These are phyloP conservation scores for Candida namnaoensis DNA, from an alignment of 805 yeast genomes.

Conservation along the genomic window DNA sequence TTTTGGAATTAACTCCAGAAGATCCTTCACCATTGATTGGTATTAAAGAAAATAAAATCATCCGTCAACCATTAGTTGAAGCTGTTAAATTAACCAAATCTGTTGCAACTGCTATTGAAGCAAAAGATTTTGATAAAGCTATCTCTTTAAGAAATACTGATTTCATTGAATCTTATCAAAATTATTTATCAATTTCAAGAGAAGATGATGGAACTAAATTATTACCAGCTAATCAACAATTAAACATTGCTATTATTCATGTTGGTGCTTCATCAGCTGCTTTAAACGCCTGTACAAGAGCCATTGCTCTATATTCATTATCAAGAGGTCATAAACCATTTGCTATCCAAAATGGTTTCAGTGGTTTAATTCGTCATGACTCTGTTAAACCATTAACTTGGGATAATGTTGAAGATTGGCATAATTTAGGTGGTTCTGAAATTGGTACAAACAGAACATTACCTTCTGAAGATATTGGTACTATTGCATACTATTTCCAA, in stretches of 20 bases:
- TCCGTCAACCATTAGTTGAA: constrained; percentile 59
- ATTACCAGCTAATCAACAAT: constrained; percentile 42
- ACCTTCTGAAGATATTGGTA: constrained; percentile 59
- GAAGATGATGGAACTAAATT: constrained; percentile 25
- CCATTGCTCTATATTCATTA: constrained; percentile 67
- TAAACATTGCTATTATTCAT: constrained; percentile 62
- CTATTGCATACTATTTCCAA: constrained; percentile 64
- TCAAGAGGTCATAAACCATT: constrained; percentile 66
- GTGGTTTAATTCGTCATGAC: constrained; percentile 60
- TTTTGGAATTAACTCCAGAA: constrained; percentile 55
- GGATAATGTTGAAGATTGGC: constrained; percentile 70
- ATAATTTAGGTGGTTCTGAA: constrained; percentile 69
- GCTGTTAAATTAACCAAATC: constrained; percentile 65
- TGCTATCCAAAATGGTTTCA: constrained; percentile 69
- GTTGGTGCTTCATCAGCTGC: constrained; percentile 82
- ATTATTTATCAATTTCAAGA: constrained; percentile 24
- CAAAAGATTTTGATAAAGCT: constrained; percentile 60
- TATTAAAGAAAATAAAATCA: constrained; percentile 61
- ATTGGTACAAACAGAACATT: constrained; percentile 72
- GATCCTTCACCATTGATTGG: constrained; percentile 80
- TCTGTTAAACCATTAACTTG: constrained; percentile 51
- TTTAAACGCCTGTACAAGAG: constrained; percentile 68
- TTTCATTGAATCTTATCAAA: constrained; percentile 54
- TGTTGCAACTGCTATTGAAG: constrained; percentile 62
- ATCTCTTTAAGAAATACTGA: constrained; percentile 64